Base-by-base conservation (phyloP, 2,329 filamentous ascomycete genomes). In the Aureobasidium pullulans region DNA sequence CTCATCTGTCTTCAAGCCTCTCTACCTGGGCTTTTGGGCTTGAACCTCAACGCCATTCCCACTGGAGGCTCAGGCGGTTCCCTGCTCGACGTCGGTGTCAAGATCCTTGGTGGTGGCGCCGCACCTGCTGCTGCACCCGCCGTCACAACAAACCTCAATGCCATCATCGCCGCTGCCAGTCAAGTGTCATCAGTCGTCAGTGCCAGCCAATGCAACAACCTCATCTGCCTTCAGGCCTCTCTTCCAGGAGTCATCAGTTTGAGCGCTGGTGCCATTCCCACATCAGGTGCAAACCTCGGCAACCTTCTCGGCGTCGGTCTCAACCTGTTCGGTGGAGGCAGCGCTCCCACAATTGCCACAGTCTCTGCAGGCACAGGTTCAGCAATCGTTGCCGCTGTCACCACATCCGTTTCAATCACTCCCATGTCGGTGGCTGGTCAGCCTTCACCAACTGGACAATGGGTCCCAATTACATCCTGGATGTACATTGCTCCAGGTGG, bases 261-360 rank as follows among this genome's bases (percentile, higher is more conserved):
- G 34, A 57, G 54, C 28, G 54, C 34, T 6, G 54, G 54, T 31
- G 42, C 43, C 23, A 47, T 57, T 10, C 54, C 54, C 39, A 57
- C 54, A 39, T 34, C 54, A 7, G 54, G 54, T 23, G 54, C 54
- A 16, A 57, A 57, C 54, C 43, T 57, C 34, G 54, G 54, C 43
- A 57, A 57, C 54, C 54, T 57, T 48, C 54, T 57, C n/a, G 54
- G 54, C 4, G 34, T 57, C 40, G 54, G 54, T 31, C 54, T 57
- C 42, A 57, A 57, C 6, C 54, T 57, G 23, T 57, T 57, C 23
- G 43, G 43, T 19, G 34, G 54, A 8, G 54, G 54, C 10, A 19
- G 28, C 13, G 54, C 54, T 31, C 54, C 54, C 1, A 57, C 54
- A 8, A 39, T 57, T 6, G 43, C 54, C 23, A 57, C 54, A 6